phyloP scores from a whole-genome alignment of 2,329 filamentous ascomycete species.

The Macrophomina phaseolina region DNA sequence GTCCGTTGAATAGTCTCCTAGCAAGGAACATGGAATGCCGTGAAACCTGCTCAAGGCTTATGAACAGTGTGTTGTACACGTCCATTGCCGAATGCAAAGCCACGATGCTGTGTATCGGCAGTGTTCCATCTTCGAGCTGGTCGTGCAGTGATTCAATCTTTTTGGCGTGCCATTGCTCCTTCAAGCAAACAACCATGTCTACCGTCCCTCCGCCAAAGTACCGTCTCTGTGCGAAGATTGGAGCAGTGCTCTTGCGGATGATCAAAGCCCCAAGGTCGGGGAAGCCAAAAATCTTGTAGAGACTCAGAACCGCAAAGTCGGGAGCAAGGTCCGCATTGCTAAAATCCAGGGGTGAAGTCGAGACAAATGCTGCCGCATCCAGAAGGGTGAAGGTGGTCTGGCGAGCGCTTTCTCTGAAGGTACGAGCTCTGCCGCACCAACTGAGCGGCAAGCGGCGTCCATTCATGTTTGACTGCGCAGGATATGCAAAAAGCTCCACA shows the following conservation, averaged over 20 bases:
- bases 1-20: slow-evolving; percentile 61
- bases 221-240: slow-evolving; percentile 67
- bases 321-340: slow-evolving; percentile 66
- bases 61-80: slow-evolving; percentile 72
- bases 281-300: slow-evolving; percentile 99
- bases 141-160: slow-evolving; percentile 78
- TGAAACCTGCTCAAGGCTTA: slow-evolving; percentile 71
- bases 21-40: slow-evolving; percentile 73
- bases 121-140: slow-evolving; percentile 85
- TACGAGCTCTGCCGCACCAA: slow-evolving; percentile 64
- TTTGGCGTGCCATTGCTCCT: slow-evolving; percentile 80
- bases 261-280: slow-evolving; percentile 88
- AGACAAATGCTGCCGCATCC: slow-evolving; percentile 81
- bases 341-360: slow-evolving; percentile 78
- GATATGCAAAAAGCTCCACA: slow-evolving; percentile 72
- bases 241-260: slow-evolving; percentile 72
- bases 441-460: slow-evolving; percentile 74
- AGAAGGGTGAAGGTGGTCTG: slow-evolving; percentile 69
- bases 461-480: slow-evolving; percentile 93
- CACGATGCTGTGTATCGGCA: slow-evolving; percentile 89
- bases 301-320: slow-evolving; percentile 85
- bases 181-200: slow-evolving; percentile 81
- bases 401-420: slow-evolving; percentile 35
- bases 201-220: slow-evolving; percentile 97
- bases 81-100: slow-evolving; percentile 78